These are phyloP conservation scores for Boletus rex-veris DNA, from an alignment of 768 basidiomycete species.

Conservation along the genomic window DNA sequence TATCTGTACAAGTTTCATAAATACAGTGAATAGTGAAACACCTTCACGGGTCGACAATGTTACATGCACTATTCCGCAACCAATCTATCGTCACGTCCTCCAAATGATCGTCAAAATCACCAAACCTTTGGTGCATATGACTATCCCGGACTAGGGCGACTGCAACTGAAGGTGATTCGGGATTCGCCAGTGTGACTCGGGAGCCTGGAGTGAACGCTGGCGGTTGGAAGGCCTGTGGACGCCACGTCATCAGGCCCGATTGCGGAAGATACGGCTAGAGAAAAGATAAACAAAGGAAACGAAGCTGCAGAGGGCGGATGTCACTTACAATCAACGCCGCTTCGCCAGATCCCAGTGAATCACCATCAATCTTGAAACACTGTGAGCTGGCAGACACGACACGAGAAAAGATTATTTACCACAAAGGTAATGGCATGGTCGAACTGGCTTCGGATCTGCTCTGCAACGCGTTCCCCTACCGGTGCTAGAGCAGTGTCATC, in stretches of 20 bases:
- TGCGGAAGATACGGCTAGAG: conserved; percentile 50
- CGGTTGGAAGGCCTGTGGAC: conserved; percentile 37
- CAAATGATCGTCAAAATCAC: conserved; percentile 81
- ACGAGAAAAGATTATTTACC: conserved; percentile 38
- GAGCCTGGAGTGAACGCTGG: conserved; percentile 46
- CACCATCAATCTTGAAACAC: conserved; percentile 53
- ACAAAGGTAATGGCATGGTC: conserved; percentile 65
- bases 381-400: conserved; percentile 6
- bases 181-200: conserved; percentile 43
- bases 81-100: conserved; percentile 62
- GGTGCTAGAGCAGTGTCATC: conserved; percentile 60
- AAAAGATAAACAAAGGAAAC: conserved; percentile 2
- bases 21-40: no score
- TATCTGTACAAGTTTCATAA: no score
- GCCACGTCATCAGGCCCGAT: conserved; percentile 43
- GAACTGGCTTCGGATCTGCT: conserved; percentile 52
- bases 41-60: conserved; percentile 18
- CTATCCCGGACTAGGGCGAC: conserved; percentile 47
- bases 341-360: conserved; percentile 48
- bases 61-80: conserved; percentile 40
- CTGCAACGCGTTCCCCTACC: conserved; percentile 61
- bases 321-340: conserved; percentile 57
- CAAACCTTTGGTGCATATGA: conserved; percentile 55
- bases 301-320: background rate
- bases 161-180: conserved; percentile 46